Evolutionary conservation across 805 yeast species (phyloP), one percentile per base, ranked within the genome.

Genomic region (Kluyveromyces wickerhamii): DNA sequence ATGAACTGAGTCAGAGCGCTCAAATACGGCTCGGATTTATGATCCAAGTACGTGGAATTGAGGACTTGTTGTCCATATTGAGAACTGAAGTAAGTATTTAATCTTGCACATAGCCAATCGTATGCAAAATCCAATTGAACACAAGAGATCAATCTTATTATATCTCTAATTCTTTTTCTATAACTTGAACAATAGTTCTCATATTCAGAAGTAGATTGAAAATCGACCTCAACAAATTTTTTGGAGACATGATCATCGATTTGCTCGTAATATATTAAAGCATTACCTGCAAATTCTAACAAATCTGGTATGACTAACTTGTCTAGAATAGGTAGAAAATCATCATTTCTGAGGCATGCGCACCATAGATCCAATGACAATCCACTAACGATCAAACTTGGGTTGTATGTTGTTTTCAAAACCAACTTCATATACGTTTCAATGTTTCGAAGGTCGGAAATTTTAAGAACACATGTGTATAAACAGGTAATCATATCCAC

Each of bases 361-460:
- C 94, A 86, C 98, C 98, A 94, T 63, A 92, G 81, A 54, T 87
- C 95, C 34, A 92, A 61, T 0, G 96, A 83, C 12, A 92, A 67
- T 0, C 96, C 95, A 33, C 95, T 80, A 3, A 89, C 79, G n/a
- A 89, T 79, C 37, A 92, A 67, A 48, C 95, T 83, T 17, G 85
- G 82, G 51, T 86, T 92, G 48, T 69, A 72, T 0, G 95, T 83
- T 1, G 96, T 85, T 29, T 77, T 71, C 28, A 92, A 63, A 5
- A 92, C 86, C 15, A 92, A 68, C 37, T 72, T 70, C 43, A 87
- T 67, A 52, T 85, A 92, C 33, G 71, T 74, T 20, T 67, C 67
- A 5, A 83, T 63, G 2, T 65, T 58, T 15, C 71, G 72, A 30
- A 46, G 39, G 34, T 59, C 53, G 8, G 60, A 63, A 4, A 71